Evolutionary conservation across 805 yeast genomes (phyloP), one percentile per base, ranked within the genome.

Genomic region (Blastobotrys attinorum): DNA sequence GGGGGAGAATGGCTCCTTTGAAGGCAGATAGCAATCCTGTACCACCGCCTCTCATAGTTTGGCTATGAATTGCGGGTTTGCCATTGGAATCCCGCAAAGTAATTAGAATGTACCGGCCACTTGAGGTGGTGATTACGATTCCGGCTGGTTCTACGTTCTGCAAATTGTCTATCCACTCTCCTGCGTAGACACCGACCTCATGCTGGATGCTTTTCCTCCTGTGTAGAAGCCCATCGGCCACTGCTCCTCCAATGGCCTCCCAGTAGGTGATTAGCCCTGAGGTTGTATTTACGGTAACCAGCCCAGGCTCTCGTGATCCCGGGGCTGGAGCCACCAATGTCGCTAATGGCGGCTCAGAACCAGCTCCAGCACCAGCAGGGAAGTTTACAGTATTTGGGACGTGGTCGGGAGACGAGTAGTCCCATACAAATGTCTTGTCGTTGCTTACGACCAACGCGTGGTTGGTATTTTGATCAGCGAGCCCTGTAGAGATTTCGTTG

Each of bases 61-160:
- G 35, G 16, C 51, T 50, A 1, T 43, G 8, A 8, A 65, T 39
- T 2, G 57, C 55, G 1, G 84, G 78, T 53, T 77, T 80, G 25
- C 94, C 90, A 29, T 75, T 68, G 38, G 75, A 68, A 59, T 87
- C 92, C 48, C 82, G 73, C 25, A 88, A 64, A 0, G 80, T 67
- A 2, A 86, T 56, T 35, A 84, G 66, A 4, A 81, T 59, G 35
- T 81, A 75, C 47, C 89, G 69, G 20, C 86, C 86, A 48, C 74
- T 65, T 3, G 83, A 75, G 0, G 96, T 86, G 5, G 87, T 75
- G 6, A 82, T 56, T 0, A 81, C 68, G 3, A 86, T 67, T 2
- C 96, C 96, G 1, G 83, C 77, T 0, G 92, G 89, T 50, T 79
- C 86, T 8, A 81, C 70, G 47, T 74, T 74, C 43, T 77, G 75